Evolutionary conservation across 139 green algal genomes (phyloP), one percentile per base, ranked within the genome.

Genomic region (Zygnema circumcarinatum): DNA sequence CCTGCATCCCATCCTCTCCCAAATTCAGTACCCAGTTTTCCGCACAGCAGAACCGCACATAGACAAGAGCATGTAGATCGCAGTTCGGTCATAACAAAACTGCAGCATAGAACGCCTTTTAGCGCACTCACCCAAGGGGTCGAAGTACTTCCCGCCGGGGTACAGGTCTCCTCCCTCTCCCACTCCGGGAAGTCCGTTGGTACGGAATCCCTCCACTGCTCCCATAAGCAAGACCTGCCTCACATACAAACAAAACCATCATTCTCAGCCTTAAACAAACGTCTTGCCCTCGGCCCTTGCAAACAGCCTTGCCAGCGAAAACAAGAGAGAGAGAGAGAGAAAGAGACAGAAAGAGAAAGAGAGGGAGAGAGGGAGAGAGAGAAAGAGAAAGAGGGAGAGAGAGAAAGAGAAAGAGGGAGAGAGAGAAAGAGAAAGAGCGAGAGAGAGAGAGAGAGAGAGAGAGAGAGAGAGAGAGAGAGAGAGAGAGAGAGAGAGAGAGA

Each of bases 171-270:
- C 94, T 74, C 79, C 89, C 79, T 94, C 92, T 62, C 90, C 90
- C 33, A 85, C 83, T 31, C 87, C 90, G 81, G 83, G 86, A 88
- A 86, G 86, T 90, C 83, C 35, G 36, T 78, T 78, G 7, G 35
- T 39, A 31, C 92, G 83, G 89, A 89, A 94, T 11, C 75, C 86
- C 92, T 94, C 92, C 33, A 75, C 89, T 33, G 68, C 47, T 72
- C 89, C 89, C 93, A 95, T 95, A 20, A 95, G 74, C 31, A 98
- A 95, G 1, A 95, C 92, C 96, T 98, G 96, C 79, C 69, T 22
- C 40, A n/a, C 76, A 76, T 33, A 47, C 69, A 74, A 52, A 84
- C 25, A 76, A 32, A 74, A 76, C 33, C 69, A 67, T 2, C 31
- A 76, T 21, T 84, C n/a, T n/a, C 29, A 21, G 21, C 33, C 1